Evolutionary conservation across 805 yeast species (phyloP).

Genomic region (Brettanomyces naardenensis): DNA sequence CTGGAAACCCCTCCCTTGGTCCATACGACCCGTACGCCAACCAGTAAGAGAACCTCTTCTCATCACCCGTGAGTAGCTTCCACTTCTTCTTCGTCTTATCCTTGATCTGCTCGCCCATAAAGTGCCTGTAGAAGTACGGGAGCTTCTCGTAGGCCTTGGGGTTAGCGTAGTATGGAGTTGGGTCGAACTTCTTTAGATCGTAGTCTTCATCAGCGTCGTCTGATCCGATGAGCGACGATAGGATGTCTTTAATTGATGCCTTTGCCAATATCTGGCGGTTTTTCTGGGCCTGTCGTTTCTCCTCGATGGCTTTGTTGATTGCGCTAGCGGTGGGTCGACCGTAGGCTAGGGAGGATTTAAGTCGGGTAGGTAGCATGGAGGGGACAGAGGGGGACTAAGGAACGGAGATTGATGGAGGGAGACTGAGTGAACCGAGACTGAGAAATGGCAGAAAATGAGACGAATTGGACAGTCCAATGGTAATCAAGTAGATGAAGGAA

Average conservation of each 20-base stretch:
- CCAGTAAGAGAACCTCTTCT: slow-evolving; percentile 51
- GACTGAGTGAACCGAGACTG: neutral
- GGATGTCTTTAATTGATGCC: slow-evolving; percentile 33
- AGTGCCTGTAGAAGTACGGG: slow-evolving; percentile 48
- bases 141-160: slow-evolving; percentile 24
- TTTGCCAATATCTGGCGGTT: slow-evolving; percentile 29
- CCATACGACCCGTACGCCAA: slow-evolving; percentile 69
- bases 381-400: neutral
- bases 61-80: slow-evolving; percentile 39
- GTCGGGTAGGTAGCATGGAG: no score
- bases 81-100: slow-evolving; percentile 43
- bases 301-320: slow-evolving; percentile 17
- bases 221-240: slow-evolving; percentile 21
- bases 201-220: slow-evolving; percentile 24
- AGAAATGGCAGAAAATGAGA: no score
- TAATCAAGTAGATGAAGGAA: no score
- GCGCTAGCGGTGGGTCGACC: slow-evolving; percentile 18
- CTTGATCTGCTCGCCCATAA: slow-evolving; percentile 41
- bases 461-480: no score
- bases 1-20: slow-evolving; percentile 47
- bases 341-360: slow-evolving; percentile 2
- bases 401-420: no score
- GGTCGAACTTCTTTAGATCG: slow-evolving; percentile 25
- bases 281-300: slow-evolving; percentile 18
- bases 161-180: slow-evolving; percentile 24